Percentiles rank a stretch among this genome's conserved stretches.
These are phyloP conservation scores for Hylodesmum podocarpum DNA, from an alignment of 306 rosid species.

Conservation along the genomic window DNA sequence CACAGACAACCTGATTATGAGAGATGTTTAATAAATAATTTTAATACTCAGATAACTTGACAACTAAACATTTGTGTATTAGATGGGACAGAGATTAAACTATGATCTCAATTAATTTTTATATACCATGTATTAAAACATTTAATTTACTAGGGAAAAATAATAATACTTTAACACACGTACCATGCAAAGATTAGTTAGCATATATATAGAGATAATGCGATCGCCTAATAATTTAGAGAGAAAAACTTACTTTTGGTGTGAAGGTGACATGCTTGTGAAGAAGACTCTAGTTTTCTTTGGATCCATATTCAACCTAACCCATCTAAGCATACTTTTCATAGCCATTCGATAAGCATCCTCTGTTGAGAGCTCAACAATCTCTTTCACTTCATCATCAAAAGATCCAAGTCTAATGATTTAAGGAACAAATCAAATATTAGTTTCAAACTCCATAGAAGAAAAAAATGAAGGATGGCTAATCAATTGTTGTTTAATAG, in stretches of 20 bases:
- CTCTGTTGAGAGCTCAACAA: constrained; percentile 63
- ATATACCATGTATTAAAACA: too few species aligned
- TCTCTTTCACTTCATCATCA: constrained; percentile 74
- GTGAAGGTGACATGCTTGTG: constrained; percentile 99
- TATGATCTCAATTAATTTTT: too few species aligned
- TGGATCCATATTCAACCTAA: constrained; percentile 76
- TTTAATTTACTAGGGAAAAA: too few species aligned
- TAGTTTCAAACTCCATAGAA: neutral
- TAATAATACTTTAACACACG: too few species aligned
- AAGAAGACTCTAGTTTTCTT: constrained; percentile 87
- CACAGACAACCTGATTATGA: too few species aligned
- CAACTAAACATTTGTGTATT: too few species aligned
- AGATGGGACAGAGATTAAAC: too few species aligned
- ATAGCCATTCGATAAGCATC: constrained; percentile 96
- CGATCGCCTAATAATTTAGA: too few species aligned
- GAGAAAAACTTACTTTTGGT: constrained; percentile 56
- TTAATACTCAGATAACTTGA: too few species aligned
- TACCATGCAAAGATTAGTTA: too few species aligned
- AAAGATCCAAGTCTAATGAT: constrained; percentile 76
- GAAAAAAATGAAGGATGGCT: neutral
- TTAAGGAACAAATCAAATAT: neutral
- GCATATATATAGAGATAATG: too few species aligned
- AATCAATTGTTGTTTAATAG: neutral
- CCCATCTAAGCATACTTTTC: constrained; percentile 96
- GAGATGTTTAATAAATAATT: too few species aligned